phyloP scores from a whole-genome alignment of 2,329 filamentous ascomycete species.

The Nothomitra cinnamomea region DNA sequence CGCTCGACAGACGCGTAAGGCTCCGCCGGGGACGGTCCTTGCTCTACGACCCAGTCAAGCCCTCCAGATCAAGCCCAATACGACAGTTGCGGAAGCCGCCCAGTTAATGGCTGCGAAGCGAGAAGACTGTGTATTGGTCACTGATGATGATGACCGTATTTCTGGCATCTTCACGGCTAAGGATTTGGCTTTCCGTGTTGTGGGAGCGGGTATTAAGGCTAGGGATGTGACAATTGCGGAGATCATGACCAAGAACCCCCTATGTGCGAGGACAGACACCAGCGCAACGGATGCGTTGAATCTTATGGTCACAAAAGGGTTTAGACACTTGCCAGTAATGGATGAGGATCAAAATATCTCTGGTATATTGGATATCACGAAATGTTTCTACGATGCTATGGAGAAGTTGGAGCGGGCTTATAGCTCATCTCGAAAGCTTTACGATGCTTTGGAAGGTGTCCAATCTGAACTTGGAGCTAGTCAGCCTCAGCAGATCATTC shows the following conservation, averaged over 20 bases:
- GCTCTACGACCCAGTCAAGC: conserved; percentile 89
- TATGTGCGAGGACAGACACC: conserved; percentile 92
- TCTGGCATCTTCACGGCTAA: conserved; percentile 98
- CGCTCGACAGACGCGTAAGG: conserved; percentile 75
- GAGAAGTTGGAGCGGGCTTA: conserved; percentile 97
- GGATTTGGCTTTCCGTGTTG: conserved; percentile 92
- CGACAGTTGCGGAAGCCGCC: conserved; percentile 86
- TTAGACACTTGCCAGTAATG: conserved; percentile 96
- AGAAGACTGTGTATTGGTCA: conserved; percentile 94
- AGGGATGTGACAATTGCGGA: conserved; percentile 84
- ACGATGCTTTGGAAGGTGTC: conserved; percentile 92
- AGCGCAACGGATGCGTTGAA: conserved; percentile 95
- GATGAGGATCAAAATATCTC: conserved; percentile 99
- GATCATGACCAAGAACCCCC: conserved; percentile 99
- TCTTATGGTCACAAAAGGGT: conserved; percentile 95
- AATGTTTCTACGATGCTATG: conserved; percentile 99
- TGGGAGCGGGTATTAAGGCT: conserved; percentile 78
- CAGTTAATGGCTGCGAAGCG: conserved; percentile 98
- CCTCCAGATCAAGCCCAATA: conserved; percentile 90
- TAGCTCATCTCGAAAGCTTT: conserved; percentile 91
- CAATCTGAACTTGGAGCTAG: conserved; percentile 91
- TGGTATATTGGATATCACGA: conserved; percentile 94
- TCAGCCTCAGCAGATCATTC: conserved; percentile 96
- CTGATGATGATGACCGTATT: conserved; percentile 94
- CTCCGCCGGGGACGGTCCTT: conserved; percentile 87